Percentiles rank a stretch among this genome's conserved stretches.
These are phyloP conservation scores for Saccharum officinarum DNA, from an alignment of 176 grass and related monocot species.

Conservation along the genomic window DNA sequence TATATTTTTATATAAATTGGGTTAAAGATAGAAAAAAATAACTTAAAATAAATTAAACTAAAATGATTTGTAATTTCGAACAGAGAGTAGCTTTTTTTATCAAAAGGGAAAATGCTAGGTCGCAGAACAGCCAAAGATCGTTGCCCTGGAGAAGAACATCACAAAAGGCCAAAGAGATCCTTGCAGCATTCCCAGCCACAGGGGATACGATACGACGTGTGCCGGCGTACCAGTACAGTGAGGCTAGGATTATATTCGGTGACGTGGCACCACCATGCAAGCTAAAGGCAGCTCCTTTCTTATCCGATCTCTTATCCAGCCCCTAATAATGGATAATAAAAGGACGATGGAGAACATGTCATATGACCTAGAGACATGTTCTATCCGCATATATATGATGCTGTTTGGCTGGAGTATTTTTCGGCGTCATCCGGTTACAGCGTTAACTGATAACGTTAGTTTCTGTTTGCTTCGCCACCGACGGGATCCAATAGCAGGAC, in stretches of 20 bases:
- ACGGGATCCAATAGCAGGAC: too few relatives aligned
- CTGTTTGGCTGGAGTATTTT: too few relatives aligned
- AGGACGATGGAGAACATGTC: neutral
- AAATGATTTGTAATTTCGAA: too few relatives aligned
- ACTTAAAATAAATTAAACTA: too few relatives aligned
- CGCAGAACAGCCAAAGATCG: neutral
- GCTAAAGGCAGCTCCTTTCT: neutral
- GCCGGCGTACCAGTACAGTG: neutral
- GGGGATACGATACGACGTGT: neutral
- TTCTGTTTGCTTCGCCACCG: too few relatives aligned
- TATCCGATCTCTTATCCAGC: slow-evolving; percentile 31
- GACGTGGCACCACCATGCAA: slow-evolving; percentile 28
- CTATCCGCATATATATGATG: neutral
- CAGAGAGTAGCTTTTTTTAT: too few relatives aligned
- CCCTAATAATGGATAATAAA: slow-evolving; percentile 18
- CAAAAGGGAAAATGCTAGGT: neutral
- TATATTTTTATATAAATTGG: too few relatives aligned
- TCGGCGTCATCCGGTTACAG: too few relatives aligned
- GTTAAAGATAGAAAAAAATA: too few relatives aligned
- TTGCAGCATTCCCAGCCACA: slow-evolving; percentile 7
- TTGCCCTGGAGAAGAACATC: neutral
- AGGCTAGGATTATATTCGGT: neutral
- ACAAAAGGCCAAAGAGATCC: neutral
- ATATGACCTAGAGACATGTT: neutral
- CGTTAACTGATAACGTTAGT: too few relatives aligned